phyloP scores from a whole-genome alignment of 164 flowering plant genomes.

The Stephania japonica region DNA sequence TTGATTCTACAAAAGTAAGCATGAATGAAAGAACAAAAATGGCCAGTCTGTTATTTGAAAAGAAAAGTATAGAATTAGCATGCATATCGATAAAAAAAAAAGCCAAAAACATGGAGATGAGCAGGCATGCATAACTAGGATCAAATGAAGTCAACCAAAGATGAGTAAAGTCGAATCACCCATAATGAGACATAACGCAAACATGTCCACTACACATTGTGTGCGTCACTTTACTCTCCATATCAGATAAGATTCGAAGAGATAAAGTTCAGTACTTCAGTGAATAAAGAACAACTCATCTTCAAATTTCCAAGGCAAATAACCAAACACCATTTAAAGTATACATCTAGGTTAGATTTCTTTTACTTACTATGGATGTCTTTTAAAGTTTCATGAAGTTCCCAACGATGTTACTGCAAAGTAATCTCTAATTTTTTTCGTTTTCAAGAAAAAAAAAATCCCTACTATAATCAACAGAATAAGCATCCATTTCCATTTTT shows the following conservation, averaged over 20 bases:
- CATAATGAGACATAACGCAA: neutral
- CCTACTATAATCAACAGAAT: too few relatives aligned
- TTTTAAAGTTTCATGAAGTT: too few relatives aligned
- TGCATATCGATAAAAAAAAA: neutral
- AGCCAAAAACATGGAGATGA: neutral
- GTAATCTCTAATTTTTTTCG: too few relatives aligned
- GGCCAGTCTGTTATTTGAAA: neutral
- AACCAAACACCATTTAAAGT: neutral
- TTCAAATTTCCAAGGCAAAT: neutral
- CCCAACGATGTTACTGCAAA: too few relatives aligned
- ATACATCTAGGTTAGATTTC: too few relatives aligned
- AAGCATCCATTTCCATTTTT: too few relatives aligned
- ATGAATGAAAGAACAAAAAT: neutral
- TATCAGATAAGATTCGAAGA: constrained; percentile 4
- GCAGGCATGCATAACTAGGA: neutral
- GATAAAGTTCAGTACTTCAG: neutral
- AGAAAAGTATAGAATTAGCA: neutral
- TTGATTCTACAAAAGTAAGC: neutral
- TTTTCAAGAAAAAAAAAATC: too few relatives aligned
- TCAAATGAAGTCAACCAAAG: neutral
- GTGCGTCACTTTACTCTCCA: neutral
- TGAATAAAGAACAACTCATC: neutral
- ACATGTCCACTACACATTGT: constrained; percentile 3
- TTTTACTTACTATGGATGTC: too few relatives aligned
- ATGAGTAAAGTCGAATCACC: neutral